Conservation (phyloP, 1,284 basidiomycete species). For the Leccinum variabile region DNA sequence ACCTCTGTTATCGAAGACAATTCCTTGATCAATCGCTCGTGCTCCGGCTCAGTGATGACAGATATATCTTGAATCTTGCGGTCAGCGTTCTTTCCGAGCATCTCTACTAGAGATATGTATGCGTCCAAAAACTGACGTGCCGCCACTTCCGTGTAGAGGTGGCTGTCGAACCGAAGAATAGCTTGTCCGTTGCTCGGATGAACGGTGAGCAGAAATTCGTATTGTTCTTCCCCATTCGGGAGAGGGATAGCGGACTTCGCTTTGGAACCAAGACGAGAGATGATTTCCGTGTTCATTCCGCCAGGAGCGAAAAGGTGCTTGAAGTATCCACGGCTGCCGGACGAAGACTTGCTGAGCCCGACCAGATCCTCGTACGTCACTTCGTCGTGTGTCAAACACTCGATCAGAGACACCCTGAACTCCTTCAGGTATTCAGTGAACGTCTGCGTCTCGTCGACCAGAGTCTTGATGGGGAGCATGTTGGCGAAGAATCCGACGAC, state of each 20-base stretch:
- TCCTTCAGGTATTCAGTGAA: conserved; percentile 24
- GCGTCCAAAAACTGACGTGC: conserved; percentile 28
- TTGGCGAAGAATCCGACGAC: conserved; percentile 33
- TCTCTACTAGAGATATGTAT: conserved; percentile 28
- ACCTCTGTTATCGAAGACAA: conserved; percentile 23
- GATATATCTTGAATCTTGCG: conserved; percentile 29
- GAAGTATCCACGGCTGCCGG: conserved; percentile 33
- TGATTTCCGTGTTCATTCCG: conserved; percentile 23
- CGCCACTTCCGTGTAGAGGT: conserved; percentile 27
- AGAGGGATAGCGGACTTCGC: conserved; percentile 21
- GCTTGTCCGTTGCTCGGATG: conserved; percentile 22
- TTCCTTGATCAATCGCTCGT: conserved; percentile 21
- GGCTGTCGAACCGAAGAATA: conserved; percentile 32
- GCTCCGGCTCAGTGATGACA: conserved; percentile 26
- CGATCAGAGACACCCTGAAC: conserved; percentile 23
- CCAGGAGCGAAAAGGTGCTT: conserved; percentile 33
- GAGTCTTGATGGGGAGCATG: conserved; percentile 32
- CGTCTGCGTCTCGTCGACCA: conserved; percentile 20
- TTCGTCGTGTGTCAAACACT: conserved; percentile 25
- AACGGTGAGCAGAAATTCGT: conserved; percentile 32
- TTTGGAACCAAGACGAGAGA: conserved; percentile 20
- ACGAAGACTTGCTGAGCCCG: conserved; percentile 23
- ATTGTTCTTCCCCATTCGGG: conserved; percentile 33
- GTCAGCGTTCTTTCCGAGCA: conserved; percentile 19
- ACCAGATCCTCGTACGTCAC: conserved; percentile 34